Evolutionary conservation across 2,329 filamentous ascomycete genomes (phyloP).

Genomic region (Pezicula carpinea): DNA sequence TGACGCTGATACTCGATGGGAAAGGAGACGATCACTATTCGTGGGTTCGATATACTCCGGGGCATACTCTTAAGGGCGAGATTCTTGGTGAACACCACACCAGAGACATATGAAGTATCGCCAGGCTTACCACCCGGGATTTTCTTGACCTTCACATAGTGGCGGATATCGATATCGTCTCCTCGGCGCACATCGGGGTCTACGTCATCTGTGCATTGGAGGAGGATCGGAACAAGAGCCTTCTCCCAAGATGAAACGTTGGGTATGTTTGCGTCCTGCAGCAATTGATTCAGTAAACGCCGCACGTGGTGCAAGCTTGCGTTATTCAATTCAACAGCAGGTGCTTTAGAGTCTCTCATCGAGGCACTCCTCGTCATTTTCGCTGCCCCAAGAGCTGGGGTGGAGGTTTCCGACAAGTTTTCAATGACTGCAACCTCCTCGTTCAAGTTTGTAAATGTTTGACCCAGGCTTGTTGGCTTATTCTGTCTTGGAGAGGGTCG

Average conservation of each 20-base stretch:
- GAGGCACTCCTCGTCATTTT: conserved; percentile 74
- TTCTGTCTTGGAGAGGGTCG: conserved; percentile 65
- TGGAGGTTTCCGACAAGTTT: conserved; percentile 11
- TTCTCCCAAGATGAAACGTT: conserved; percentile 80
- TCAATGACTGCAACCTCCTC: conserved; percentile 22
- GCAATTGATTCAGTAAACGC: conserved; percentile 75
- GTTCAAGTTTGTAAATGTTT: conserved; percentile 31
- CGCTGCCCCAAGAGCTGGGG: conserved; percentile 26
- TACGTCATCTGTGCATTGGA: conserved; percentile 90
- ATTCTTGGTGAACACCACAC: conserved; percentile 96
- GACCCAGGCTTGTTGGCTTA: conserved; percentile 35
- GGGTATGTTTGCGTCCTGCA: conserved; percentile 71
- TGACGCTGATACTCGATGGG: conserved; percentile 94
- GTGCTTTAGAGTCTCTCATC: conserved; percentile 68
- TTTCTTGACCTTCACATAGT: conserved; percentile 97
- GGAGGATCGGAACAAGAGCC: conserved; percentile 81
- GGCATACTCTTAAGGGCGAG: conserved; percentile 95
- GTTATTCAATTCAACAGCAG: conserved; percentile 78
- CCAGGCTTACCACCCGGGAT: conserved; percentile 85
- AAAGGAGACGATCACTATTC: conserved; percentile 90
- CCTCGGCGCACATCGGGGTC: conserved; percentile 85
- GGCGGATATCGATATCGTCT: conserved; percentile 94
- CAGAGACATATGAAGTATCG: conserved; percentile 94
- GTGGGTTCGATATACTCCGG: conserved; percentile 74
- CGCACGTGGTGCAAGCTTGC: conserved; percentile 86